Evolutionary conservation across 495 filamentous ascomycete species (phyloP), one percentile per base, ranked within the genome.

Genomic region (Hamigera avellanea): DNA sequence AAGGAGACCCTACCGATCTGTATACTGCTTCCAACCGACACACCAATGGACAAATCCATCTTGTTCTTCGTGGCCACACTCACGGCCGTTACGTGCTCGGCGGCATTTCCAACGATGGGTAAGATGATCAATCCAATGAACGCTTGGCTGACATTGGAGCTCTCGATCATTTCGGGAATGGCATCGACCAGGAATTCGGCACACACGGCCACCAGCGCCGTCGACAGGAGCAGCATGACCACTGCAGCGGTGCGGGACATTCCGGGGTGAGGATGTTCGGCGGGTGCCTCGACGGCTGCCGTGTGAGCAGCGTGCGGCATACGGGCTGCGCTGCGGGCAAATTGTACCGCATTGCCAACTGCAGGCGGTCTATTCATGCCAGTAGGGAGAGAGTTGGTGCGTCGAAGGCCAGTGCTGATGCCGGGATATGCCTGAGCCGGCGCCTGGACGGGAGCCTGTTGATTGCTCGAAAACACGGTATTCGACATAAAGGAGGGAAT

Each of bases 41-140:
- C 83, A 46, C 84, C 86, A 43, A 95, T 93, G 0, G 87, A 80
- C 18, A 93, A 66, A 64, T 95, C 86, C 86, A 94, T 93, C 66
- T 95, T 95, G 62, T 94, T 93, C 67, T 93, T 95, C 43, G 73
- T 71, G 5, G 87, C 86, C 6, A 93, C 86, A 17, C 76, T 83
- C 26, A 94, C 82, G 1, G 87, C 84, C 1, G 86, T 93, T 6
- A 91, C 81, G 65, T 94, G 86, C 64, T 94, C 86, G 0, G 86
- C 87, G 1, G 87, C 86, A 45, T 94, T 95, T 38, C 86, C 85
- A 8, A 95, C 84, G 41, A 95, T 87, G 14, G 87, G 86, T 1
- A 93, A 59, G 43, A 93, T 79, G 52, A 95, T 93, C 3, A 95
- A 63, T 36, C 86, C 86, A 47, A 93, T 82, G 47, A 95, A 93